Evolutionary conservation across 257 asterid genomes (phyloP), one percentile per base, ranked within the genome.

Genomic region (Nicotiana knightiana): DNA sequence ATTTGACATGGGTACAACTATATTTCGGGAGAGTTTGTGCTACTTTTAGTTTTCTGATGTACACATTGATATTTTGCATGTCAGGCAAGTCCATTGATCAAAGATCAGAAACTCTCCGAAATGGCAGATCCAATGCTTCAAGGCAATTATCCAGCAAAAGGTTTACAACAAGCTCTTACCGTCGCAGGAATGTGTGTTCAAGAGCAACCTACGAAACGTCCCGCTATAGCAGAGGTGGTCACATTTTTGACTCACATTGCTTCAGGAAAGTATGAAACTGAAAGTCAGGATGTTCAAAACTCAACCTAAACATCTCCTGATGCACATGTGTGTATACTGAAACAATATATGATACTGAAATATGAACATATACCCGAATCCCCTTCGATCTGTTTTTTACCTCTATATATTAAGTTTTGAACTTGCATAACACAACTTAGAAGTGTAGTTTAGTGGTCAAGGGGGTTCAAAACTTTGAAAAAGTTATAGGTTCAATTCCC

Each of bases 101-200:
- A 90, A 88, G 97, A 93, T 83, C 85, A 90, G 89, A 93, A 89
- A 81, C 89, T 91, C 88, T 70, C 89, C 0, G 91, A 86, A 83
- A 89, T 93, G 73, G 97, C 94, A 3, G 98, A 94, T 81, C 97
- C 97, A 1, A 87, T 84, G 39, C 93, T 94, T 17, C 91, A 90
- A 88, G 97, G 97, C 4, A 92, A 85, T 81, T 94, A 88, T 76
- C 97, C 98, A 4, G 48, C 87, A 3, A 88, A 96, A 81, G 95
- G 98, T 35, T 85, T 92, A n/a, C 90, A 83, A 87, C 98, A 95
- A 85, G 97, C 98, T 9, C 91, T 95, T 32, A 91, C 94, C 5
- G 84, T 95, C 67, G 98, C 98, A 66, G 93, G 92, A 53, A 92
- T 93, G 94, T 95, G 98, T 68, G 92, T 91, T 32, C 97, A 95